Evolutionary conservation across 176 grass and related monocot genomes (phyloP).

Genomic region (Juncus effusus): DNA sequence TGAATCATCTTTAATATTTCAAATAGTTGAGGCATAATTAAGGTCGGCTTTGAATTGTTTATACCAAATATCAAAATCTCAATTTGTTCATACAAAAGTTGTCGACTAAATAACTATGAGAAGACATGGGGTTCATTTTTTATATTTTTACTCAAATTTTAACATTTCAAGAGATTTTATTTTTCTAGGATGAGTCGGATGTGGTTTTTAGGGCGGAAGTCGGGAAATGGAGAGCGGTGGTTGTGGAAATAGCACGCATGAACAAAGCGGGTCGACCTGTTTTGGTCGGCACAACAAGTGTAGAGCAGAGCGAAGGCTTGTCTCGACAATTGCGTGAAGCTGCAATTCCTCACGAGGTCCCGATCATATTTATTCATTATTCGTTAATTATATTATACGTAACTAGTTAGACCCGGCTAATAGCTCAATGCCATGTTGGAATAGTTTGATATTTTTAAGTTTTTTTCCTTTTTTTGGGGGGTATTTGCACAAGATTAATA

Average conservation of each 20-base stretch:
- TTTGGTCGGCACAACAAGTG: slow-evolving; percentile 97
- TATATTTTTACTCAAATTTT: background rate
- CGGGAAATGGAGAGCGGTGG: slow-evolving; percentile 93
- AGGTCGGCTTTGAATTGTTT: too few relatives aligned
- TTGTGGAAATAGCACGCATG: slow-evolving; percentile 97
- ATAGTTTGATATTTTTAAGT: background rate
- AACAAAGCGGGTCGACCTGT: slow-evolving; percentile 86
- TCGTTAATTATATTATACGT: background rate
- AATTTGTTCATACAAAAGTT: background rate
- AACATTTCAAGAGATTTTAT: background rate
- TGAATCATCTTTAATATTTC: too few relatives aligned
- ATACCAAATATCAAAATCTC: background rate
- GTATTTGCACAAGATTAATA: background rate
- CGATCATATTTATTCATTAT: background rate
- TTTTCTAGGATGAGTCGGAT: slow-evolving; percentile 88
- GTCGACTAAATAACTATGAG: background rate
- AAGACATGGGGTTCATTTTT: slow-evolving; percentile 10
- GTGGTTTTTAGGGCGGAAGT: slow-evolving; percentile 95
- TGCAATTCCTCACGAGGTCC: slow-evolving; percentile 83
- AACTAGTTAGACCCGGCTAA: background rate
- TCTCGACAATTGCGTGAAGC: slow-evolving; percentile 78
- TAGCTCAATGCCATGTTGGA: too few relatives aligned
- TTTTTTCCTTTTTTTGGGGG: background rate
- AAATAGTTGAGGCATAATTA: too few relatives aligned
- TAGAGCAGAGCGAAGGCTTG: slow-evolving; percentile 90